Evolutionary conservation across 352 stramenopile genomes (phyloP).

Genomic region (Pythium vanterpoolii): DNA sequence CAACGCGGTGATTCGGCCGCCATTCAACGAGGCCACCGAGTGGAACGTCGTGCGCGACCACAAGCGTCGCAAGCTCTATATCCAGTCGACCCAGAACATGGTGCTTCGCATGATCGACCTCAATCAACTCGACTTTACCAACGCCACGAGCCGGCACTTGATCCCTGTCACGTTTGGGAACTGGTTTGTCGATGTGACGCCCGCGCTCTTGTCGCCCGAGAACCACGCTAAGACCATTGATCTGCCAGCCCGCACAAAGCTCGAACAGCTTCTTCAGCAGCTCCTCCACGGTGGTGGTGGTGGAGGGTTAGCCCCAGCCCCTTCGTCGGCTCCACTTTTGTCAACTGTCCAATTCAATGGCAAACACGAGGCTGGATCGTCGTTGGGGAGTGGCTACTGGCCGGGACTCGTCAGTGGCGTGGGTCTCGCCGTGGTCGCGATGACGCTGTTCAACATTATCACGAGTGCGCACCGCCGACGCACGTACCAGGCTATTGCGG

Average conservation of each 20-base stretch:
- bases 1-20: constrained; percentile 55
- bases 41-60: constrained; percentile 77
- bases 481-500: constrained; percentile 16
- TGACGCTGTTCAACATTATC: constrained; percentile 16
- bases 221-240: constrained; percentile 54
- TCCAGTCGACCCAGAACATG: constrained; percentile 69
- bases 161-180: constrained; percentile 61
- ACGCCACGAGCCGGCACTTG: constrained; percentile 33
- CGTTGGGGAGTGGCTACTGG: constrained; percentile 8
- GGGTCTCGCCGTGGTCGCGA: constrained; percentile 8
- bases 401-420: constrained; percentile 11
- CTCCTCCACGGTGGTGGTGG: constrained; percentile 14
- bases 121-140: constrained; percentile 49
- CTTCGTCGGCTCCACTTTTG: neutral
- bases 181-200: constrained; percentile 64
- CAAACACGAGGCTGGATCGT: neutral
- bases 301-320: neutral
- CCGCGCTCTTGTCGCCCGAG: constrained; percentile 30
- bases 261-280: constrained; percentile 38
- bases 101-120: constrained; percentile 60
- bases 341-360: neutral
- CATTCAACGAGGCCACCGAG: constrained; percentile 48
- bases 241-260: constrained; percentile 42
- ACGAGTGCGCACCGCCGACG: constrained; percentile 1
- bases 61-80: constrained; percentile 52